Base-by-base conservation (phyloP, 352 stramenopile species). In the Sclerospora graminicola region DNA sequence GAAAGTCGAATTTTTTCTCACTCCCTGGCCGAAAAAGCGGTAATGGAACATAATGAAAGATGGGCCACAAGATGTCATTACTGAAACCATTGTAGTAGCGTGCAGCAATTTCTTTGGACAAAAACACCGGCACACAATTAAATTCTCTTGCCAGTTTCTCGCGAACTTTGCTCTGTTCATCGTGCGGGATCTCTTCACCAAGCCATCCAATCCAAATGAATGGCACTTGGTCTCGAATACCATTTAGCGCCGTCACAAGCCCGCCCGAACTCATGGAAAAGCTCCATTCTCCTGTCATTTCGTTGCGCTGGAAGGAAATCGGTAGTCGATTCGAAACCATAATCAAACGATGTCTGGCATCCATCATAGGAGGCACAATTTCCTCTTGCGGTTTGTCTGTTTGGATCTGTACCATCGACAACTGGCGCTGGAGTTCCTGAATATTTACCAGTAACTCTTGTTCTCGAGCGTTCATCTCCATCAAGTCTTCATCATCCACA, bases 161-260 rank as follows among this genome's bases (percentile, higher is more conserved):
- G 11, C 75, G 67, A 11, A 95, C 74, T 54, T 84, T 80, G 43
- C 57, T 67, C 45, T 84, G 80, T 45, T 95, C 84, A 39, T 85
- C 70, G 27, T 93, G 72, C 13, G 69, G 60, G 30, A 95, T 90
- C 49, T 94, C 81, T 48, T 89, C 72, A 21, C 84, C 85, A 8
- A 95, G 58, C 85, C 85, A 96, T 16, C 85, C 85, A 32, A 96
- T 91, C 85, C 85, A 96, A 38, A 95, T 71, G 51, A 95, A 94
- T 29, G 86, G 76, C 48, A 95, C 75, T 51, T 95, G 66, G 36
- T 94, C 76, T 24, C 82, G 79, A 34, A 88, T 86, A 21, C 79
- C 79, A 33, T 95, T 90, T 8, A 95, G 48, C n/a, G 83, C 82
- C 13, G 82, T 95, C 36, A 95, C 83, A 4, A 95, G 57, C 0